Evolutionary conservation across 2,329 filamentous ascomycete species (phyloP), one percentile per base, ranked within the genome.

Genomic region (Rhytidhysteron rufulum): DNA sequence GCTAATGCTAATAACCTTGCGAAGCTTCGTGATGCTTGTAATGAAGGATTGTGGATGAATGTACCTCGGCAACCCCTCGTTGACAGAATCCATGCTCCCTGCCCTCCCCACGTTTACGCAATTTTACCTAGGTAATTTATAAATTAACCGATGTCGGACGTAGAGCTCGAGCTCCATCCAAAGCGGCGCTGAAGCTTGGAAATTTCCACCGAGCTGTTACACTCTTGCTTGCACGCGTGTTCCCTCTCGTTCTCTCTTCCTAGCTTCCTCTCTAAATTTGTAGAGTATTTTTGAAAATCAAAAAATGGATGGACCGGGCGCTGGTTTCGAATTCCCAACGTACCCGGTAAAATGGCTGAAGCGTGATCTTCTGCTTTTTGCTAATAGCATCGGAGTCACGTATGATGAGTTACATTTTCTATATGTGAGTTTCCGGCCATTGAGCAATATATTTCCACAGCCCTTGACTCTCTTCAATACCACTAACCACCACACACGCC

Each of bases 401-500:
- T 77, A 78, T n/a, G 83, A 95, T 54, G 90, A 96, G 74, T 80
- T 95, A 58, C 88, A 95, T 63, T 95, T 91, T 63, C 82, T 95
- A 69, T 96, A 89, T 57, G 88, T 93, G 75, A 44, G 78, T 60
- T 19, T 15, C 18, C 20, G 27, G 25, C 36, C 27, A 35, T 21
- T 21, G 17, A 29, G n/a, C 22, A 24, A 18, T n/a, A 15, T 15
- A 10, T 24, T 30, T 27, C 22, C 21, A 31, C 10, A 35, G 5
- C 8, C 34, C 34, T 9, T 11, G n/a, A 34, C 15, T 18, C 31
- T 11, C 13, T 17, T n/a, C 31, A 15, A 10, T 16, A 17, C 8
- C 8, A 32, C 8, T 17, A 10, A 17, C 15, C 31, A 16, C 31
- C 31, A 17, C 9, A 16, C 8, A 32, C 8, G 22, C 32, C 35